Base-by-base conservation (phyloP, 176 grass and related monocot species). In the Sorghum bicolor region DNA sequence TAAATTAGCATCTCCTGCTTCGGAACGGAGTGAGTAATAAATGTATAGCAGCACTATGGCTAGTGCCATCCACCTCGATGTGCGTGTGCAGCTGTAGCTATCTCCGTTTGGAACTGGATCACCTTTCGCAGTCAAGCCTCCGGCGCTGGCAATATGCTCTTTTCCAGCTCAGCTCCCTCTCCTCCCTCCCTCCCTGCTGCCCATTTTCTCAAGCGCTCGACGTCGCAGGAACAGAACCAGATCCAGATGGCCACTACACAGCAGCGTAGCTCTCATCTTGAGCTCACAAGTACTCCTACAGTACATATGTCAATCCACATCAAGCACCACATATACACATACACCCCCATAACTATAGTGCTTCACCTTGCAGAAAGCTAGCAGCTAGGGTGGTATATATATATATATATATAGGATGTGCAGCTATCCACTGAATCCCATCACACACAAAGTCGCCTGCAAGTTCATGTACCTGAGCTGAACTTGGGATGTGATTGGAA, bases 401-500 rank as follows among this genome's bases (percentile, higher is more conserved):
- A 6, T 36, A 2, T 37, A 45, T 28, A 63, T 63, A 28, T 14
- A 1, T 20, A 14, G 29, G 15, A 33, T 68, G 1, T 38, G 30
- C 16, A 6, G 16, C 8, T 11, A 60, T 40, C 79, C 22, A 28
- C n/a, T 30, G 26, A 29, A 22, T 22, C 13, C 32, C 31, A 14
- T 58, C 45, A 20, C 14, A 58, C 4, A 37, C 47, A 82, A n/a
- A 70, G 31, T 29, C 16, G 38, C 14, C 14, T 72, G 36, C 36
- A 61, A 61, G 26, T 70, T 37, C 45, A 70, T 41, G 34, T 71
- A 20, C 50, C 48, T 29, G 24, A 39, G 28, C 19, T 28, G 25
- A 73, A 28, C 41, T 10, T 13, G 48, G 22, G 67, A 82, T 82
- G 30, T 72, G 67, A 61, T 82, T 60, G 67, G 37, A 71, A 57